Evolutionary conservation across 495 filamentous ascomycete species (phyloP).

Genomic region (Hypoxylon crocopeplum): DNA sequence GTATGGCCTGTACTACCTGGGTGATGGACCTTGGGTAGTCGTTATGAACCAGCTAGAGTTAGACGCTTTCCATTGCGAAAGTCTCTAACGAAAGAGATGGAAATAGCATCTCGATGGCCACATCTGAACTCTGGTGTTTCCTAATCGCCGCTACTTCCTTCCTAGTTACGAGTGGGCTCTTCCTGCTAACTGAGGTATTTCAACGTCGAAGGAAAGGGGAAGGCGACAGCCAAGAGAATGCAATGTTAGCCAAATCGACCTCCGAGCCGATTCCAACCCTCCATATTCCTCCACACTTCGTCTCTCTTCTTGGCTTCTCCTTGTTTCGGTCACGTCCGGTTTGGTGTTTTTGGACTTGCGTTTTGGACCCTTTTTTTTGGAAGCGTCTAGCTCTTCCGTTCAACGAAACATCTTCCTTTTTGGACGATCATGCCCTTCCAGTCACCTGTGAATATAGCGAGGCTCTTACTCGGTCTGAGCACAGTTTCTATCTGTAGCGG

Average conservation of each 20-base stretch:
- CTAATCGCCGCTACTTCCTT: too few species aligned
- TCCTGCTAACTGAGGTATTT: too few species aligned
- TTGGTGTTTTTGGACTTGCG: constrained; percentile 44
- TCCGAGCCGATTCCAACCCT: neutral
- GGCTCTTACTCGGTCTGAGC: constrained; percentile 12
- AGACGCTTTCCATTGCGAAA: too few species aligned
- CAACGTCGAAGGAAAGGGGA: too few species aligned
- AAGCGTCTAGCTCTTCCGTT: constrained; percentile 11
- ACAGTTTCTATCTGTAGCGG: constrained; percentile 4
- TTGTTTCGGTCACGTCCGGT: constrained; percentile 18
- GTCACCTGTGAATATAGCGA: constrained; percentile 21
- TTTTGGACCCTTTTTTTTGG: constrained; percentile 42
- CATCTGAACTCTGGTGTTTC: too few species aligned
- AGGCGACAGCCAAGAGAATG: neutral
- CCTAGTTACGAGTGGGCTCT: too few species aligned
- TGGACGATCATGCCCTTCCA: constrained; percentile 24
- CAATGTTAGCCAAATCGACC: neutral
- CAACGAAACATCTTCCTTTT: constrained; percentile 10
- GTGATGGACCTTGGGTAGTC: too few species aligned
- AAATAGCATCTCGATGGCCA: too few species aligned
- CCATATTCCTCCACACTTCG: neutral
- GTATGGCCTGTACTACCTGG: too few species aligned
- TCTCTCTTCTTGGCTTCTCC: constrained; percentile 15
- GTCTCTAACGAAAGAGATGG: too few species aligned
- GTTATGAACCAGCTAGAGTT: too few species aligned